phyloP scores from a whole-genome alignment of 2,329 filamentous ascomycete species.

The Sphaerulina populicola region DNA sequence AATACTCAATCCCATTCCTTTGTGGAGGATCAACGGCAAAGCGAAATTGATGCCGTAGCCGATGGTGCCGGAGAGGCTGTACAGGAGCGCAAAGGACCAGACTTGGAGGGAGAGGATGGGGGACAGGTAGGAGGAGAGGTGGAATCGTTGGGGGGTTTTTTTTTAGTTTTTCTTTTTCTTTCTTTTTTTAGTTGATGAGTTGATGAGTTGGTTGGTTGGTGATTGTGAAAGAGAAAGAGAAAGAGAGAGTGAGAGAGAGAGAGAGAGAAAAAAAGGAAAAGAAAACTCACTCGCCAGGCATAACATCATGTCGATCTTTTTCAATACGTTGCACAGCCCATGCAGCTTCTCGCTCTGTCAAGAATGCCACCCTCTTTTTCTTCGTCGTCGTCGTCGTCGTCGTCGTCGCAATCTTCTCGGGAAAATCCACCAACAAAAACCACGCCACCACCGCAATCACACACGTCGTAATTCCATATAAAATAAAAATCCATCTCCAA shows the following conservation, averaged over 20 bases:
- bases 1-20: conserved; percentile 35
- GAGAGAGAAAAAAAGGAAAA: too few species aligned
- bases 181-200: too few species aligned
- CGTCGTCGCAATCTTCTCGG: conserved; percentile 5
- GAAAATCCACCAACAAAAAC: conserved; percentile 11
- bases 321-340: conserved; percentile 12
- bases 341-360: conserved; percentile 8
- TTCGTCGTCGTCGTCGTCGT: not conserved
- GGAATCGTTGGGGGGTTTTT: not conserved
- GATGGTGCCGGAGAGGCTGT: not conserved
- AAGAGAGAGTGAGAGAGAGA: too few species aligned
- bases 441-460: not conserved
- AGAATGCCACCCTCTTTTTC: not conserved
- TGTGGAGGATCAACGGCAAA: conserved; percentile 10
- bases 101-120: too few species aligned
- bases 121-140: not conserved
- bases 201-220: not conserved
- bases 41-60: conserved; percentile 11
- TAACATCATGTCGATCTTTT: conserved; percentile 10
- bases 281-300: not conserved
- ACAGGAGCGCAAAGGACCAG: not conserved
- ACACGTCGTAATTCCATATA: conserved; percentile 7
- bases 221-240: not conserved
- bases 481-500: conserved; percentile 18
- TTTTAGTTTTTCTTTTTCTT: not conserved